A percentile compares a stretch with the other conserved stretches of the same genome.
Conservation (phyloP, 2,329 filamentous ascomycete species). For the Alternaria sp. region DNA sequence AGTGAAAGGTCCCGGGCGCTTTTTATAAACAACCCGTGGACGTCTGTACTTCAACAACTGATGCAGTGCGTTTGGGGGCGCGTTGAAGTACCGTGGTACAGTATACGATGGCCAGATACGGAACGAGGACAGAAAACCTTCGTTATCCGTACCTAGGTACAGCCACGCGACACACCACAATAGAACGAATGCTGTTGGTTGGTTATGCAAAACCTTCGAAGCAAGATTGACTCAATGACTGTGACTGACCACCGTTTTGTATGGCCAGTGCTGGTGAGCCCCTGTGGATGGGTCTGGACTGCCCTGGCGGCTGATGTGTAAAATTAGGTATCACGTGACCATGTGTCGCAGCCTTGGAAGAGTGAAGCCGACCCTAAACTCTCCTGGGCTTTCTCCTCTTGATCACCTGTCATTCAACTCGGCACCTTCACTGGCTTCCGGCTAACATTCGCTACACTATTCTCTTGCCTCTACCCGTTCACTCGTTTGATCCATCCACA, state of each 20-base stretch:
- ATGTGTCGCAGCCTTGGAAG: background rate
- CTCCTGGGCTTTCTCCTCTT: too few species aligned
- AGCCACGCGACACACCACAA: too few species aligned
- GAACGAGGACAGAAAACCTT: background rate
- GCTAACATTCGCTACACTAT: conserved; percentile 7
- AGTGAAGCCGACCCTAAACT: too few species aligned
- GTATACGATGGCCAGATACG: background rate
- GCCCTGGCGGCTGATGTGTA: too few species aligned
- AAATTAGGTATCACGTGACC: background rate
- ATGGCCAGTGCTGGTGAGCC: background rate
- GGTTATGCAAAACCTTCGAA: background rate
- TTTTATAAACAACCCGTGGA: background rate
- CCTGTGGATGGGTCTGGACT: background rate
- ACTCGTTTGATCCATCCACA: conserved; percentile 5
- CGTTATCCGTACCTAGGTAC: background rate
- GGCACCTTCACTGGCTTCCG: conserved; percentile 2
- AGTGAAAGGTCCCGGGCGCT: background rate
- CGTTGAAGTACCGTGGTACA: background rate
- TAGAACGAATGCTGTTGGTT: background rate
- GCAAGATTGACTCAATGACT: background rate
- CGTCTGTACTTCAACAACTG: background rate
- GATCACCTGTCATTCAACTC: conserved; percentile 1
- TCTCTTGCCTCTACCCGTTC: background rate
- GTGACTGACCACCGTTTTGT: background rate
- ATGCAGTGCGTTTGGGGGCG: background rate